Evolutionary conservation across 805 yeast species (phyloP), one percentile per base, ranked within the genome.

Genomic region (Hanseniaspora singularis): DNA sequence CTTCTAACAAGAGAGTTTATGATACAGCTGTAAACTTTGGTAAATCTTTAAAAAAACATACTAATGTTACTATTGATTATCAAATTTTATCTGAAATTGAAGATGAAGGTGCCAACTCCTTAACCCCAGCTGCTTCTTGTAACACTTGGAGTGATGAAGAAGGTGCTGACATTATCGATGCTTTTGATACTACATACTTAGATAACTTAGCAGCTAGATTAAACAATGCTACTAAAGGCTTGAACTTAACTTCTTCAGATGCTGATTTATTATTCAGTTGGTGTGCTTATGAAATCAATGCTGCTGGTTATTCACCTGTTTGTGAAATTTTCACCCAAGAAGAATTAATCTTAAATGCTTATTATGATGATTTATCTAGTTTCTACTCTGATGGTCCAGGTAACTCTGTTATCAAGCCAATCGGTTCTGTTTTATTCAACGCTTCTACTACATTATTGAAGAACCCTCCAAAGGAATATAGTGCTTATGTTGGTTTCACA

Each of bases 251-350:
- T 3, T 56, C 66, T 2, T 55, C 59, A 31, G 89, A 84, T 55
- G 72, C 77, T 22, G 62, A 59, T 36, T 62, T 60, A 20, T 55
- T 83, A 52, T 77, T 80, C 55, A 65, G 69, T 11, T 70, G 77
- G 63, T 83, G 94, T 63, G 87, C 84, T 3, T 84, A 70, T 58
- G 94, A 84, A 62, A 63, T 81, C 38, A 82, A 81, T 48, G 81
- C 76, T 9, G 69, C 68, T 49, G 94, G 92, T 9, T 59, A 63
- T 46, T 80, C 92, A 14, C 69, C 71, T 28, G 75, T 82, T 52
- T 83, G 94, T 62, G 69, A 70, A 32, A 67, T 80, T 27, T 77
- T 84, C 63, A 79, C 85, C 34, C 70, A 70, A 53, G 77, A 77
- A 20, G 89, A 83, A 51, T 78, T 76, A 67, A 63, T 79, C 43